These are phyloP conservation scores for Aureobasidium sp. DNA, from an alignment of 2,329 filamentous ascomycete species.

Conservation along the genomic window DNA sequence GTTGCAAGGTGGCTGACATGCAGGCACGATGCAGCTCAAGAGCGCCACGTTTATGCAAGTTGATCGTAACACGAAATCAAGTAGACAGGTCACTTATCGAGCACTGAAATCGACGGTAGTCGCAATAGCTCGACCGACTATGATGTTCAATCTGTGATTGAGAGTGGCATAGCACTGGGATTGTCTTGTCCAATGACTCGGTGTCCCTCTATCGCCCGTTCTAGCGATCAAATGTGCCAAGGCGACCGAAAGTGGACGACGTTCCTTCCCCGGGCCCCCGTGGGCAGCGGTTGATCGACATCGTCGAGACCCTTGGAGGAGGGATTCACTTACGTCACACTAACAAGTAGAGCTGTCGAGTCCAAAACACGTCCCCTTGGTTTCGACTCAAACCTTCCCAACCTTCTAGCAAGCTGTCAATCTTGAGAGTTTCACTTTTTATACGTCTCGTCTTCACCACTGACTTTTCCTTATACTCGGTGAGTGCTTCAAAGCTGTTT, in stretches of 20 bases:
- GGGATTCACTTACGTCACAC: background rate
- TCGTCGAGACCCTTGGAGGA: background rate
- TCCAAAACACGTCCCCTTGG: constrained; percentile 1
- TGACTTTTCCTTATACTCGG: background rate
- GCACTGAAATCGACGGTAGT: background rate
- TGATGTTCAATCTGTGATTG: too few species aligned
- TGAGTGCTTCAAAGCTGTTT: background rate
- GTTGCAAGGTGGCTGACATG: background rate
- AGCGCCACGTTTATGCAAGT: background rate
- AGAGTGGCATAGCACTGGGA: background rate
- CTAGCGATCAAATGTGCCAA: too few species aligned
- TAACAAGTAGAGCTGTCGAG: background rate
- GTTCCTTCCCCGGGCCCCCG: background rate
- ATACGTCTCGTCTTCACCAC: background rate
- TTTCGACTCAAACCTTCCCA: background rate
- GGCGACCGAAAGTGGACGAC: too few species aligned
- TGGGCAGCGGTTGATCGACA: background rate
- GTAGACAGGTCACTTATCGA: background rate
- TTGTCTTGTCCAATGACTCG: background rate
- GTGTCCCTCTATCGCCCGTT: too few species aligned
- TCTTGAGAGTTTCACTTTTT: background rate
- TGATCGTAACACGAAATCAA: background rate
- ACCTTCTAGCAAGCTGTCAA: background rate
- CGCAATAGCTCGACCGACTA: background rate
- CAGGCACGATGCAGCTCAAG: background rate